Evolutionary conservation across 176 grass and related monocot genomes (phyloP).

Genomic region (Avena insularis): DNA sequence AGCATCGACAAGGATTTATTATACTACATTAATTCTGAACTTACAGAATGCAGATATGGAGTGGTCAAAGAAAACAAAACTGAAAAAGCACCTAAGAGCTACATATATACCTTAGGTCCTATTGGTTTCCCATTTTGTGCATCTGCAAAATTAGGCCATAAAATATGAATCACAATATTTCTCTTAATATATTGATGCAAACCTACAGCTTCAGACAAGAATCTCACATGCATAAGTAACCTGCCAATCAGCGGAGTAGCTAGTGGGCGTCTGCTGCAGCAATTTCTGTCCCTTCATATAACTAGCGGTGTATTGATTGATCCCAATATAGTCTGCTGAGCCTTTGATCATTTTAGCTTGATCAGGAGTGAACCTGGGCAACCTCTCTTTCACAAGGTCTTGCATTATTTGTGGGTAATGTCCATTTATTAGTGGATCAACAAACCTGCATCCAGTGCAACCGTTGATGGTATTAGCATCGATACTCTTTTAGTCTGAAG

Average conservation of each 20-base stretch:
- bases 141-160: constrained; percentile 49
- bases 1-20: background rate
- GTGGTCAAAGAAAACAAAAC: background rate
- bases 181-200: background rate
- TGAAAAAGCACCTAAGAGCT: background rate
- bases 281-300: constrained; percentile 62
- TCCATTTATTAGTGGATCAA: constrained; percentile 83
- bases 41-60: background rate
- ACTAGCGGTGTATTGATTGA: constrained; percentile 88
- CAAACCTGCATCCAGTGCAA: constrained; percentile 55
- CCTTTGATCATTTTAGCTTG: constrained; percentile 84
- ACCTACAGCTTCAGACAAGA: constrained; percentile 13
- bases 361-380: constrained; percentile 68
- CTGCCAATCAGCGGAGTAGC: constrained; percentile 87
- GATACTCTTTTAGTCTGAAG: background rate
- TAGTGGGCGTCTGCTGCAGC: constrained; percentile 44
- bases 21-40: background rate
- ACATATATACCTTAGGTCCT: constrained; percentile 63
- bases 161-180: constrained; percentile 11
- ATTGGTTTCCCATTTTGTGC: constrained; percentile 67
- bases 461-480: background rate
- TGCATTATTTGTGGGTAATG: constrained; percentile 77
- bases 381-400: constrained; percentile 66
- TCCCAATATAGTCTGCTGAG: constrained; percentile 84
- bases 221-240: constrained; percentile 55